A percentile compares a stretch with the other conserved stretches of the same genome.
These are phyloP conservation scores for Fusarium sp. DNA, from an alignment of 2,329 filamentous ascomycete genomes.

Conservation along the genomic window DNA sequence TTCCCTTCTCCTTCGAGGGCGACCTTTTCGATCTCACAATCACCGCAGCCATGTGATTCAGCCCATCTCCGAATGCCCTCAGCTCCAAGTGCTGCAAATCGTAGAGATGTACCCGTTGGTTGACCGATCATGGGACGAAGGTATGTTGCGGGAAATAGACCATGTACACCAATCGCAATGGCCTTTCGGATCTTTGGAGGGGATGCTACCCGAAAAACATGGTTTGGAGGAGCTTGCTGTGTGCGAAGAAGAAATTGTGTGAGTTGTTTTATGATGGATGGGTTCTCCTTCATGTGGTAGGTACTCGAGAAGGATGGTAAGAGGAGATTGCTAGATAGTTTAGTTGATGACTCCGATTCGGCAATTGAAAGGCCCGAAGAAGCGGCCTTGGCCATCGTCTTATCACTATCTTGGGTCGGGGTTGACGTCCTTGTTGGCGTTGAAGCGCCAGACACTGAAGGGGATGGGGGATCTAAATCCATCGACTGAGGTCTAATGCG, in stretches of 20 bases:
- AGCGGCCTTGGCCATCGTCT: slow-evolving; percentile 27
- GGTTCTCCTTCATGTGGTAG: slow-evolving; percentile 75
- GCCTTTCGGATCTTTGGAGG: slow-evolving; percentile 83
- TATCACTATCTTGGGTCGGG: slow-evolving; percentile 36
- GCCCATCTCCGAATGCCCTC: slow-evolving; percentile 88
- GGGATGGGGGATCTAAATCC: slow-evolving; percentile 58
- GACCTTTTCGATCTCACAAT: slow-evolving; percentile 90
- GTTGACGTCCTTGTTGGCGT: slow-evolving; percentile 38
- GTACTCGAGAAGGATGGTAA: slow-evolving; percentile 78
- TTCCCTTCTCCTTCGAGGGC: slow-evolving; percentile 95
- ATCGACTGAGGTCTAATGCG: slow-evolving; percentile 62
- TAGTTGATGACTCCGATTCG: slow-evolving; percentile 61
- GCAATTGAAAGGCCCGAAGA: slow-evolving; percentile 50
- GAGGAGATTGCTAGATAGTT: slow-evolving; percentile 70
- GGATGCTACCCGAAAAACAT: slow-evolving; percentile 79
- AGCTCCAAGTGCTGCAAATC: slow-evolving; percentile 89
- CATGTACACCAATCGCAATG: slow-evolving; percentile 93
- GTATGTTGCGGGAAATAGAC: slow-evolving; percentile 88
- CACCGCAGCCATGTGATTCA: slow-evolving; percentile 76
- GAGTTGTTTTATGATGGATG: slow-evolving; percentile 78
- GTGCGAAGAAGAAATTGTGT: slow-evolving; percentile 68
- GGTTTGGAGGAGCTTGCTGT: slow-evolving; percentile 70
- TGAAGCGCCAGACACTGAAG: slow-evolving; percentile 47
- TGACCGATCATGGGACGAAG: slow-evolving; percentile 93
- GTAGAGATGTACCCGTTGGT: slow-evolving; percentile 93